These are phyloP conservation scores for Carex scoparia DNA, from an alignment of 176 grass and related monocot genomes.

Conservation along the genomic window DNA sequence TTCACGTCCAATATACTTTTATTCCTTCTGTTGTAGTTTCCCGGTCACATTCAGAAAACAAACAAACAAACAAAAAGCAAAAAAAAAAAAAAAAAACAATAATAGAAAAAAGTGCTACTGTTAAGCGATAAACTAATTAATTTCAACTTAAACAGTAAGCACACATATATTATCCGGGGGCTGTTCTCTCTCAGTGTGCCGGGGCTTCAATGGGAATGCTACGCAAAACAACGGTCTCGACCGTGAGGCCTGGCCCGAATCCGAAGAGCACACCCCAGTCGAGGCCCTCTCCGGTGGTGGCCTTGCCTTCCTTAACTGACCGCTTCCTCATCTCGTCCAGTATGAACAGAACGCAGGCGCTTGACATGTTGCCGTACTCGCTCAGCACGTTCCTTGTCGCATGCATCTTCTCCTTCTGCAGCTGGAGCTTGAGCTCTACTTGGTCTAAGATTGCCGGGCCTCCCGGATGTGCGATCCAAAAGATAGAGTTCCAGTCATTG, in stretches of 20 bases:
- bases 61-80: background rate
- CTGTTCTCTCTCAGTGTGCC: background rate
- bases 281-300: constrained; percentile 16
- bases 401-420: constrained; percentile 20
- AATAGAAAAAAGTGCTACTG: background rate
- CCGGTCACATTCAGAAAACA: background rate
- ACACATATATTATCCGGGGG: background rate
- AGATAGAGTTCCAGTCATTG: constrained; percentile 24
- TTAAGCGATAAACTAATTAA: background rate
- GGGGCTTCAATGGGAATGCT: background rate
- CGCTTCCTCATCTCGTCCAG: constrained; percentile 16
- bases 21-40: background rate
- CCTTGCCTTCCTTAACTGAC: constrained; percentile 14
- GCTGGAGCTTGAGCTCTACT: background rate
- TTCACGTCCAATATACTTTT: too few relatives aligned
- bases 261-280: constrained; percentile 23
- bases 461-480: constrained; percentile 18
- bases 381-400: constrained; percentile 9
- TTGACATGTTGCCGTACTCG: constrained; percentile 29
- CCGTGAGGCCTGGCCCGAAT: constrained; percentile 16
- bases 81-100: background rate
- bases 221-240: constrained; percentile 16
- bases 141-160: background rate
- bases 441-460: constrained; percentile 14
- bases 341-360: constrained; percentile 17